These are phyloP conservation scores for Spencermartinsiella ligniputridi DNA, from an alignment of 1,139 yeast genomes.

Conservation along the genomic window DNA sequence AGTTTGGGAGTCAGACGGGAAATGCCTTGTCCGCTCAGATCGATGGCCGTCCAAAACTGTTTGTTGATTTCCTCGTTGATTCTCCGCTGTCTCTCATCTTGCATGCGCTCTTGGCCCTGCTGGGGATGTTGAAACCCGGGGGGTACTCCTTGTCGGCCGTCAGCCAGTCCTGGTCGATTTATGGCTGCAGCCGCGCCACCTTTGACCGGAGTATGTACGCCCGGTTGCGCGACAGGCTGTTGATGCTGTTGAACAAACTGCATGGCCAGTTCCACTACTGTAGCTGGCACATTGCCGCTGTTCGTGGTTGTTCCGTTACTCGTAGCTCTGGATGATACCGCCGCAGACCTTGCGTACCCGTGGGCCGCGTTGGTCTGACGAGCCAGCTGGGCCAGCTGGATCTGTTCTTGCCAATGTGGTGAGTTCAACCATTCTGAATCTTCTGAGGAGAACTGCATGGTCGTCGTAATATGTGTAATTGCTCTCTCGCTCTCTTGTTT, in stretches of 20 bases:
- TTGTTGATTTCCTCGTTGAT: conserved; percentile 64
- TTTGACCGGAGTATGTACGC: conserved; percentile 33
- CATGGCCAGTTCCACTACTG: conserved; percentile 35
- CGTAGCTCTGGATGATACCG: conserved; percentile 54
- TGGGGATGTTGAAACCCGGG: conserved; percentile 24
- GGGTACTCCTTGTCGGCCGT: conserved; percentile 9
- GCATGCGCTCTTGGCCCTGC: conserved; percentile 61
- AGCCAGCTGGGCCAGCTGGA: conserved; percentile 72
- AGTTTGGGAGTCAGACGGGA: conserved; percentile 64
- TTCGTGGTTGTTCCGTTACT: conserved; percentile 4
- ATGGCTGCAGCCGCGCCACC: conserved; percentile 33
- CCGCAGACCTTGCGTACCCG: conserved; percentile 89
- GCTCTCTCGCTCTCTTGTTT: conserved; percentile 1
- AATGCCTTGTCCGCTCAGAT: conserved; percentile 85
- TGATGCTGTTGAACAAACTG: conserved; percentile 33
- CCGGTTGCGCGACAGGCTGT: conserved; percentile 27
- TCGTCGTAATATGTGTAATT: too few species aligned
- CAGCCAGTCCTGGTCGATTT: conserved; percentile 7
- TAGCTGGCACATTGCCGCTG: conserved; percentile 19
- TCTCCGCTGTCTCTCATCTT: conserved; percentile 71
- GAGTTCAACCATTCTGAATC: conserved; percentile 37
- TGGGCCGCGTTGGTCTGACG: conserved; percentile 73
- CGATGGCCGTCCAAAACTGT: conserved; percentile 93
- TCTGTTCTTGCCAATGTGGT: conserved; percentile 82
- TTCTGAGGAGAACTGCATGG: not conserved